phyloP scores from a whole-genome alignment of 148 eudicot genomes.

The Rhododendron vialii region DNA sequence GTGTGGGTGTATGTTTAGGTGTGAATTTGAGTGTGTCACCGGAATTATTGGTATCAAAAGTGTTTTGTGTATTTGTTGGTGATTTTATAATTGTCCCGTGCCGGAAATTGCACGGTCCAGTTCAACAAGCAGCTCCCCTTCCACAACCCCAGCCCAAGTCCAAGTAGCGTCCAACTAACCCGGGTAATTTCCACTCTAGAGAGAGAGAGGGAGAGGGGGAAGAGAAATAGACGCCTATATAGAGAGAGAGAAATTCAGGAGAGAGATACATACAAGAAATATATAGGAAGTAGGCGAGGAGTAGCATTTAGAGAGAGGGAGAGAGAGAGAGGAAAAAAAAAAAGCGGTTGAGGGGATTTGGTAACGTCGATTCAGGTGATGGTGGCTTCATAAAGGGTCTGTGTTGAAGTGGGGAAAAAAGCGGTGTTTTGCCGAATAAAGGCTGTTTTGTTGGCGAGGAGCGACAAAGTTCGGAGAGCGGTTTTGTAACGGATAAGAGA shows the following conservation, averaged over 20 bases:
- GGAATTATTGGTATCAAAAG: too few relatives aligned
- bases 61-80: too few relatives aligned
- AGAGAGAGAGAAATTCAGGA: neutral
- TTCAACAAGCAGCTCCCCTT: neutral
- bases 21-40: too few relatives aligned
- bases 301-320: neutral
- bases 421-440: slow-evolving; percentile 17
- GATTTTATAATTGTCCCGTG: neutral
- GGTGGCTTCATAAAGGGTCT: neutral
- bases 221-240: slow-evolving; percentile 6
- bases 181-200: neutral
- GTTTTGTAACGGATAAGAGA: slow-evolving; percentile 56
- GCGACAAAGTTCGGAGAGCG: slow-evolving; percentile 17
- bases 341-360: slow-evolving; percentile 32
- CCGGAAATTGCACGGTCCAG: neutral
- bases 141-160: neutral
- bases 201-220: neutral
- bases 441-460: slow-evolving; percentile 27
- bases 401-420: slow-evolving; percentile 5
- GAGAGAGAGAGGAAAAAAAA: neutral
- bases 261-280: neutral
- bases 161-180: neutral
- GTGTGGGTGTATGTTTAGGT: too few relatives aligned
- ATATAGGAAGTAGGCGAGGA: neutral
- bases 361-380: slow-evolving; percentile 24